Conservation (phyloP, 2,329 filamentous ascomycete genomes). For the Aotearoamyces nothofagi region DNA sequence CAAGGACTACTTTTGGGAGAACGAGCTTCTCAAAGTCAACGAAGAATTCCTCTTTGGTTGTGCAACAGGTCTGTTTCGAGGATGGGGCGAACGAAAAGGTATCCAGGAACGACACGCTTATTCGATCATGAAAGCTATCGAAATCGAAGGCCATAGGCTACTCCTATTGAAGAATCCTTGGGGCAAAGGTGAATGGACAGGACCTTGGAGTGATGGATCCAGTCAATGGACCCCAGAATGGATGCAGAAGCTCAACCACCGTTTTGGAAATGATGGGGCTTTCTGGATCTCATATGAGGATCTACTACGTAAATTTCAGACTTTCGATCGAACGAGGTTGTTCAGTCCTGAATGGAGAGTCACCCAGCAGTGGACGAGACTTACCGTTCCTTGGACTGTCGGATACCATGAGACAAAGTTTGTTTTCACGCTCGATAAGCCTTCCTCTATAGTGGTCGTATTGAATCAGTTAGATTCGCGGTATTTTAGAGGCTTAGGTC, state of each 20-base stretch:
- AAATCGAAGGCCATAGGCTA: constrained; percentile 35
- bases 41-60: constrained; percentile 65
- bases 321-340: constrained; percentile 44
- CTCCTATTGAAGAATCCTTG: constrained; percentile 39
- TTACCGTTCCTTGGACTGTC: constrained; percentile 43
- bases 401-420: constrained; percentile 47
- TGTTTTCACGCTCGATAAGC: constrained; percentile 35
- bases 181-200: constrained; percentile 44
- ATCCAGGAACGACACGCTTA: constrained; percentile 43
- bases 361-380: constrained; percentile 44
- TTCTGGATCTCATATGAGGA: constrained; percentile 52
- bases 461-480: constrained; percentile 43
- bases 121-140: constrained; percentile 38
- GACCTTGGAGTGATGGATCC: constrained; percentile 40
- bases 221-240: constrained; percentile 47
- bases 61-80: constrained; percentile 25
- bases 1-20: constrained; percentile 68
- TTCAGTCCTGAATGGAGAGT: constrained; percentile 44
- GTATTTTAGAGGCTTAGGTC: constrained; percentile 42
- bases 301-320: constrained; percentile 42
- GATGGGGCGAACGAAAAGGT: constrained; percentile 29
- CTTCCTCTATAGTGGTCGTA: constrained; percentile 40
- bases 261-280: constrained; percentile 45
- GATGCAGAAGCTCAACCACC: constrained; percentile 39
- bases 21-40: constrained; percentile 69